These are phyloP conservation scores for Rhynchosporium secalis DNA, from an alignment of 2,329 filamentous ascomycete genomes.

Conservation along the genomic window DNA sequence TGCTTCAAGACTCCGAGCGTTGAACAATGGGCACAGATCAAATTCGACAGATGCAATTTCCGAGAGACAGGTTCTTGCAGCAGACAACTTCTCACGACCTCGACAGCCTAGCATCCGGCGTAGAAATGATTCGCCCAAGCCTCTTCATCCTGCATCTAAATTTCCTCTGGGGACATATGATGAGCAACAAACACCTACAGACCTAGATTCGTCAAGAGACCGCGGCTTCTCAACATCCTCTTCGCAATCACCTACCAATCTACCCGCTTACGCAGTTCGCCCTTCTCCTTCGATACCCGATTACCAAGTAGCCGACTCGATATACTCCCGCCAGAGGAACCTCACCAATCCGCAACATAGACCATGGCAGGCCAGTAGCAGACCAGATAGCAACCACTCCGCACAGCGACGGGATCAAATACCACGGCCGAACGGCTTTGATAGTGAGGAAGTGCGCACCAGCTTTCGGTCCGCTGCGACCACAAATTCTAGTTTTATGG, in stretches of 20 bases:
- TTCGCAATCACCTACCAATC: constrained; percentile 31
- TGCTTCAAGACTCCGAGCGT: constrained; percentile 37
- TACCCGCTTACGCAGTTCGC: constrained; percentile 27
- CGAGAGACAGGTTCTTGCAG: constrained; percentile 22
- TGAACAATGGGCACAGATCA: constrained; percentile 38
- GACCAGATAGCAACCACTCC: constrained; percentile 35
- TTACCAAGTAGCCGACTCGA: constrained; percentile 36
- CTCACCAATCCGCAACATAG: constrained; percentile 33
- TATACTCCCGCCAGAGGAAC: constrained; percentile 37
- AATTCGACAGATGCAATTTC: constrained; percentile 32
- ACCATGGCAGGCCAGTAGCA: constrained; percentile 25
- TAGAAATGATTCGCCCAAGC: constrained; percentile 35
- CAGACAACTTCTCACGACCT: constrained; percentile 38
- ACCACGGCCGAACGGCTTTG: constrained; percentile 30
- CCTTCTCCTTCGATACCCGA: constrained; percentile 40
- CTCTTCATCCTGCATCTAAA: constrained; percentile 27
- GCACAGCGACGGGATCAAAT: constrained; percentile 35
- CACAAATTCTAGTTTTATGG: constrained; percentile 53
- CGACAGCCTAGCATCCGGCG: constrained; percentile 34
- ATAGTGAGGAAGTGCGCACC: constrained; percentile 48
- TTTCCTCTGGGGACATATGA: constrained; percentile 31
- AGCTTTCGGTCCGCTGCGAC: constrained; percentile 63
- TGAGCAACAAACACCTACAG: constrained; percentile 27
- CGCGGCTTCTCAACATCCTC: constrained; percentile 37
- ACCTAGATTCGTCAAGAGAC: constrained; percentile 29